Base-by-base conservation (phyloP, 2,329 filamentous ascomycete species). In the Amesomyces nigricolor region DNA sequence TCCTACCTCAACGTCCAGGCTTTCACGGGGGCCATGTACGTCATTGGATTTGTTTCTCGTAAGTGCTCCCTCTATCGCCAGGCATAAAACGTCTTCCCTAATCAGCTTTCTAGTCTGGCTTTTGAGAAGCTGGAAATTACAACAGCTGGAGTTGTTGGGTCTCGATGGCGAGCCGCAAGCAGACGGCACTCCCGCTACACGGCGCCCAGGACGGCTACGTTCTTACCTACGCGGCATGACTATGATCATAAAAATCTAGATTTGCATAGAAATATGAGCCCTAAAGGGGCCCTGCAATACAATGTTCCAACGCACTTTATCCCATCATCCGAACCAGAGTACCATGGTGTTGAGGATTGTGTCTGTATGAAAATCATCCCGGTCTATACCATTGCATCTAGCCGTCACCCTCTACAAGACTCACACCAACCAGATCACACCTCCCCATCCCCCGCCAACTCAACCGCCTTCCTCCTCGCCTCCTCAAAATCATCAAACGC, bases 401-500 rank as follows among this genome's bases (percentile, higher is more conserved):
- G 3, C 22, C 22, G 5, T 22, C 22, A 22, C 22, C 22, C 22
- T 22, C 42, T 19, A 5, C 19, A 16, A 22, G 22, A 26, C n/a
- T 17, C 9, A 29, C 26, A 17, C 30, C 30, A 22, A 13, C 16
- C 42, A 7, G 8, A 16, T 14, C 30, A 39, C 35, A 22, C 26
- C 30, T 32, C 8, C 29, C 2, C 19, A 9, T 7, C 16, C 11
- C 6, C 46, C 16, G 63, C 58, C 58, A 87, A 68, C 65, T 81
- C 78, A 37, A 88, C 81, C 2, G 81, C 85, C 68, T 87, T 85
- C 53, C 74, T 75, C 1, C 84, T 85, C 0, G 88, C 88, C 67
- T 87, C 83, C 58, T 88, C 84, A 66, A 90, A 90, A 59, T 83
- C 82, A 69, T 90, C 87, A 71, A 84, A 90, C 0, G 85, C 86